Evolutionary conservation across 345 rosid species (phyloP).

Genomic region (Tarenaya hassleriana): DNA sequence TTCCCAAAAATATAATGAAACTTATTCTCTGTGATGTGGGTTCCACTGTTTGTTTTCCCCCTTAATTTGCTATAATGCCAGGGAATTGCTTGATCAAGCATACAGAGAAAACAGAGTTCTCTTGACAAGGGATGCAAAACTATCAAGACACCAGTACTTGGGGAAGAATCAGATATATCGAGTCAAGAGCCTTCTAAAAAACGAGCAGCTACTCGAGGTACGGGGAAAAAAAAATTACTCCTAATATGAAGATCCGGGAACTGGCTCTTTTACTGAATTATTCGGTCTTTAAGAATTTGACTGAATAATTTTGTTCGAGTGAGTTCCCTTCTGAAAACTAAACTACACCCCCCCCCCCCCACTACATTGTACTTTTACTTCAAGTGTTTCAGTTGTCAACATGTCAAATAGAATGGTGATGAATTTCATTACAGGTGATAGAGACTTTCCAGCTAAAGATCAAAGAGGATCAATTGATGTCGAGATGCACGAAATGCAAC

Average conservation of each 20-base stretch:
- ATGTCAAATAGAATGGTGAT: too few relatives aligned
- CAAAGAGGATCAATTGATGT: constrained; percentile 69
- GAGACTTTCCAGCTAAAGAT: constrained; percentile 62
- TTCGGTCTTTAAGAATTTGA: too few relatives aligned
- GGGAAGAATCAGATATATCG: constrained; percentile 66
- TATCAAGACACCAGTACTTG: constrained; percentile 73
- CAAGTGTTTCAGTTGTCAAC: too few relatives aligned
- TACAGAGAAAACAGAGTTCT: constrained; percentile 68
- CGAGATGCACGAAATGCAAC: constrained; percentile 93
- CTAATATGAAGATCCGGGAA: neutral
- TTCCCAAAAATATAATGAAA: neutral
- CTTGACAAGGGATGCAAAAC: constrained; percentile 81
- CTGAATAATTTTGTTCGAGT: too few relatives aligned
- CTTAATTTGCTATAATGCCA: constrained; percentile 17
- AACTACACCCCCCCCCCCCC: too few relatives aligned
- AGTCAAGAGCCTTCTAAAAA: constrained; percentile 78
- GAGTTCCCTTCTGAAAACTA: too few relatives aligned
- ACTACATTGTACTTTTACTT: too few relatives aligned
- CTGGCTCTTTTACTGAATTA: neutral
- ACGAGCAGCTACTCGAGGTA: constrained; percentile 93
- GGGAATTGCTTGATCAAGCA: constrained; percentile 82
- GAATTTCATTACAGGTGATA: constrained; percentile 48
- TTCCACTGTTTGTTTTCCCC: neutral
- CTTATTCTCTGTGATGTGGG: neutral
- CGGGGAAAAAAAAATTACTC: neutral